Evolutionary conservation across 176 grass and related monocot genomes (phyloP), one percentile per base, ranked within the genome.

Genomic region (Phragmites australis): DNA sequence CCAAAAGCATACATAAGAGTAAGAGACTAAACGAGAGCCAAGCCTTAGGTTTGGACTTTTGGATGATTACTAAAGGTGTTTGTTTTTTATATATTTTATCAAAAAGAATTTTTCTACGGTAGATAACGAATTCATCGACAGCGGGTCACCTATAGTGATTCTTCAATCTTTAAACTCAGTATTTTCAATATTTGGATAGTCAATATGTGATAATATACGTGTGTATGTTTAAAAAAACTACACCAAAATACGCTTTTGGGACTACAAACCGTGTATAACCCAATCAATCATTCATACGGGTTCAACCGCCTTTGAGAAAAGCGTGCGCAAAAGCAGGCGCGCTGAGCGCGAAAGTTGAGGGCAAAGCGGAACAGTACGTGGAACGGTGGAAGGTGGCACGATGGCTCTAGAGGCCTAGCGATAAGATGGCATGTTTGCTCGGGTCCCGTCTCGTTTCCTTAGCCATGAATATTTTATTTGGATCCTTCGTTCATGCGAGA

Each of bases 361-460:
- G n/a, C 30, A 49, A 27, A 77, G 43, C 67, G 23, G 65, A 8
- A n/a, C n/a, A n/a, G n/a, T n/a, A 22, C 6, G 23, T 14, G 8
- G 1, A 59, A 55, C 70, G 60, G 87, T 89, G 87, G 62, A 9
- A 1, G 76, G 12, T 85, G 87, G 84, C 76, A 52, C 61, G 61
- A 45, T 48, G 70, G 44, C 8, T 63, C 59, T 25, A 53, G 30
- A 46, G 25, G 2, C 26, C 34, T 48, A 32, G 30, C 37, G 80
- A 88, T 88, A 73, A 83, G n/a, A 56, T 37, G 6, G 19, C 2
- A 7, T 27, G 14, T 48, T 16, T 22, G 15, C 52, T 9, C 72
- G 31, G 50, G 26, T 16, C 1, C 26, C 12, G 52, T 19, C 3
- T 58, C 29, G 62, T 44, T 79, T 79, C 41, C 80, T 88, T 78